Evolutionary conservation across 129 eudicot species (phyloP).

Genomic region (Oenanthe sinensis): DNA sequence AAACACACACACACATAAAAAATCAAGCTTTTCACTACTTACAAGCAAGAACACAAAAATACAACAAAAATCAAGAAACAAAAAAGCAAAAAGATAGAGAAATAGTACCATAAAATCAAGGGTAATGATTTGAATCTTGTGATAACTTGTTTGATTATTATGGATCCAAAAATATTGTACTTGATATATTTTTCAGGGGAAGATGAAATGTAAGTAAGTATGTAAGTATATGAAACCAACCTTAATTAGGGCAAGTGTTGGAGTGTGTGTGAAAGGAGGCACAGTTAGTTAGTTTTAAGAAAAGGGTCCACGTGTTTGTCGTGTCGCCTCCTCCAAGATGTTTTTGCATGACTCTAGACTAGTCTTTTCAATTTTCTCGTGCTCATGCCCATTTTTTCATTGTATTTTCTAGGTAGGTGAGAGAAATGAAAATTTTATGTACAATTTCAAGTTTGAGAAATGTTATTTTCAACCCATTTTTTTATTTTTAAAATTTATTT

Average conservation of each 20-base stretch:
- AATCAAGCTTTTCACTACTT: not conserved
- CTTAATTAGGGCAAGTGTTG: not conserved
- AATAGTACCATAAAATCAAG: not conserved
- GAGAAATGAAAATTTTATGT: no score
- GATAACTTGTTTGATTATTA: no score
- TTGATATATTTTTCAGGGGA: not conserved
- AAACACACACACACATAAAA: not conserved
- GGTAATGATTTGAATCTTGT: not conserved
- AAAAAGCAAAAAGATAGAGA: not conserved
- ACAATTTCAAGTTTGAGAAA: no score
- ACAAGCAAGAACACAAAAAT: not conserved
- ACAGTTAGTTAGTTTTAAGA: not conserved
- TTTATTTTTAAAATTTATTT: no score
- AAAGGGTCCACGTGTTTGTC: constrained; percentile 1
- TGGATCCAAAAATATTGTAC: not conserved
- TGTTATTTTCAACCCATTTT: no score
- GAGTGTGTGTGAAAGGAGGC: not conserved
- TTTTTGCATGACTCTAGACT: not conserved
- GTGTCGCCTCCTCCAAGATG: not conserved
- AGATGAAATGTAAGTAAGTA: not conserved
- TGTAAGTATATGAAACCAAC: not conserved
- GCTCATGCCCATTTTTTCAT: not conserved
- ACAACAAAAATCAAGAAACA: not conserved
- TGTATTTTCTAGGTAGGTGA: no score
- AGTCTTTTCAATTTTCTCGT: not conserved